phyloP scores from a whole-genome alignment of 345 rosid genomes.

The Acer yangbiense region DNA sequence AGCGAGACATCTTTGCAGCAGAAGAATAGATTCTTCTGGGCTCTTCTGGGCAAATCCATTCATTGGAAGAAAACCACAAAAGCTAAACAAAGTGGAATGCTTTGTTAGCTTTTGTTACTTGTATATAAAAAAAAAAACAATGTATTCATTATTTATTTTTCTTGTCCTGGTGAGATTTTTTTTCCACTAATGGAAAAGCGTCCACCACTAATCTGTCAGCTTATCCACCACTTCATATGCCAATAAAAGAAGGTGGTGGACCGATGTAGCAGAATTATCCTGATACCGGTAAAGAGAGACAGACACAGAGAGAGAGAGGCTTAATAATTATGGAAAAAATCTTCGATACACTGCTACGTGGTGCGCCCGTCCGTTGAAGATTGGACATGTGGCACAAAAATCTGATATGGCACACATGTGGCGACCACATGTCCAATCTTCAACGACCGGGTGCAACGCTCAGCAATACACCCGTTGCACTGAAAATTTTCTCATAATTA shows the following conservation, averaged over 20 bases:
- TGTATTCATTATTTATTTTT: background rate
- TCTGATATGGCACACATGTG: too few relatives aligned
- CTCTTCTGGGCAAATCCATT: conserved; percentile 32
- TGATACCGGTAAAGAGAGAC: background rate
- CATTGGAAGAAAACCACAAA: conserved; percentile 5
- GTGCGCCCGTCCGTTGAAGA: too few relatives aligned
- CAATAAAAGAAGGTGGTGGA: conserved; percentile 35
- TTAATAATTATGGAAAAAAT: background rate
- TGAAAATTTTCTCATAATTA: background rate
- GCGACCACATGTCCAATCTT: too few relatives aligned
- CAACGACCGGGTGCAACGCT: too few relatives aligned
- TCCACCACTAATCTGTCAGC: conserved; percentile 30
- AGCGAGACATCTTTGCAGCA: conserved; percentile 21
- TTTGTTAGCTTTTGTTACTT: conserved; percentile 20
- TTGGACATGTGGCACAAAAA: too few relatives aligned
- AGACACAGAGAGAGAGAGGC: too few relatives aligned
- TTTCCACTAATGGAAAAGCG: conserved; percentile 44
- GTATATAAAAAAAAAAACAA: background rate
- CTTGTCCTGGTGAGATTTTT: conserved; percentile 22
- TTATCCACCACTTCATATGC: conserved; percentile 24
- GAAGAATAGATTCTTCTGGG: background rate
- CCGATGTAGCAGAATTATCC: conserved; percentile 13
- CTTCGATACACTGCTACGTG: too few relatives aligned
- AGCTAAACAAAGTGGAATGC: conserved; percentile 36
- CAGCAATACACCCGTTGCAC: too few relatives aligned